Evolutionary conservation across 2,329 filamentous ascomycete species (phyloP).

Genomic region (Hirsutella rhossiliensis): DNA sequence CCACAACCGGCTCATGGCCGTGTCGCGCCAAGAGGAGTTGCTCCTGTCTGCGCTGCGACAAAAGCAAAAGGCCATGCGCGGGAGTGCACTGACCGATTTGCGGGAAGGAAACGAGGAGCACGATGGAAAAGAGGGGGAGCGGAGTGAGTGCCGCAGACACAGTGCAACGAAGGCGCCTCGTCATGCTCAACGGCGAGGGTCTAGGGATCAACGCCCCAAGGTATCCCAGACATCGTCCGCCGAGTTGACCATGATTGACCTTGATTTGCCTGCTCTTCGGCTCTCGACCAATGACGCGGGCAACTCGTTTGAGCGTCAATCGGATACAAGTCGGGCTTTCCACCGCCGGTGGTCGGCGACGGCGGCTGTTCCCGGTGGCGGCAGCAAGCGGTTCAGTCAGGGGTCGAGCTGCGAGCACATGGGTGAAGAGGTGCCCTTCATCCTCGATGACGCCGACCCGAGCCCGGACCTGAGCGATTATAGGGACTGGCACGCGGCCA

Average conservation of each 20-base stretch:
- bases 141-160: neutral
- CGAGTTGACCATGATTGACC: conserved; percentile 15
- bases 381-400: conserved; percentile 9
- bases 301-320: neutral
- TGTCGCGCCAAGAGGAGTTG: conserved; percentile 47
- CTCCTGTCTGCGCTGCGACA: conserved; percentile 43
- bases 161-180: conserved; percentile 4
- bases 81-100: conserved; percentile 30
- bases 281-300: conserved; percentile 9
- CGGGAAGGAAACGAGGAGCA: conserved; percentile 17
- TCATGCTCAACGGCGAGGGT: neutral
- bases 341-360: neutral
- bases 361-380: neutral
- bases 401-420: conserved; percentile 3
- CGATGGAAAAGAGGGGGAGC: neutral
- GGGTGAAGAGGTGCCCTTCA: conserved; percentile 9
- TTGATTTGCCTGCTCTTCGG: conserved; percentile 18
- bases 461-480: conserved; percentile 27
- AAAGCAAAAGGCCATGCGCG: conserved; percentile 43
- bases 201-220: conserved; percentile 13
- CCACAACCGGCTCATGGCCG: conserved; percentile 38
- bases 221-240: conserved; percentile 18
- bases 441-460: conserved; percentile 19
- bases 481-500: conserved; percentile 17
- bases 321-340: neutral